Base-by-base conservation (phyloP, 2,329 filamentous ascomycete species). In the Akanthomyces uredinophilus region DNA sequence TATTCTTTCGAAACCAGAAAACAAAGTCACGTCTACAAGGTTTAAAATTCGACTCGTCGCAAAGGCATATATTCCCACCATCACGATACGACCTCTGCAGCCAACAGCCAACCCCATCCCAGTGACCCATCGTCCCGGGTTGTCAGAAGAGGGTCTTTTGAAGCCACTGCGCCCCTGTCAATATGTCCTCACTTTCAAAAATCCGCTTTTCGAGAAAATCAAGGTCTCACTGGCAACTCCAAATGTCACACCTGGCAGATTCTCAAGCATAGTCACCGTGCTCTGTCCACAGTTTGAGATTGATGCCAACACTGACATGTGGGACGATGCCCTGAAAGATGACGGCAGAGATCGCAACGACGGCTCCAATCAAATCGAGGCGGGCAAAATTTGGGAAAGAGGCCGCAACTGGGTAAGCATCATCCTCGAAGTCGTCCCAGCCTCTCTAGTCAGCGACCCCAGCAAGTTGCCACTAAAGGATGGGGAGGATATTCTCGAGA, bases 331-430 rank as follows among this genome's bases (percentile, higher is more conserved):
- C 0, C 81, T 97, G 13, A 86, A 87, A 71, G 85, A 82, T 65
- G 75, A 79, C 35, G 71, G 67, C 29, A 65, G 61, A 63, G 73
- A 75, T 71, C 72, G 72, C n/a, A 72, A 72, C 69, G 78, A 77
- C 69, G 77, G 74, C 64, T 68, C 76, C 69, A 71, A 78, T 56
- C 83, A 86, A 54, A 85, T 90, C 18, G 92, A 96, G 74, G 91
- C 91, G 0, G 95, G 94, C 58, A 98, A 98, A 76, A 87, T 98
- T n/a, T 99, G 92, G 90, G 93, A 97, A 66, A 85, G 88, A 60
- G 94, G 93, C 0, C 83, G 93, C 41, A 99, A 98, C 73, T 97
- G 93, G 91, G 95, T 95, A 18, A 95, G 88, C 66, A 91, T 99
- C 13, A 90, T 97, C 22, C 81, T 99, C 29, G 95, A 99, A 73